Evolutionary conservation across 495 filamentous ascomycete species (phyloP).

Genomic region (Aspergillus ostianus): DNA sequence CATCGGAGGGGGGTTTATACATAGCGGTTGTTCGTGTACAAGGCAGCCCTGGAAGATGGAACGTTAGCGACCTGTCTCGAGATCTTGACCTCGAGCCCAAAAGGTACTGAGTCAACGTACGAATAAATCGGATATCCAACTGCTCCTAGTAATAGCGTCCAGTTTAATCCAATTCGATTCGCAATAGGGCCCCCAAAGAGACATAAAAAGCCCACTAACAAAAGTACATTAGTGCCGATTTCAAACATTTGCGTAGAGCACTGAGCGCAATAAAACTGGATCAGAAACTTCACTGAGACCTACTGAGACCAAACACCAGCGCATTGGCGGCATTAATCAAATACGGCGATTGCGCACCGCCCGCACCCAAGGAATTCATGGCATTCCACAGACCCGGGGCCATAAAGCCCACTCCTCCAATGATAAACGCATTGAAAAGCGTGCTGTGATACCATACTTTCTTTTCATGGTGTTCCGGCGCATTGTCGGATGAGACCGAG

Average conservation of each 20-base stretch:
- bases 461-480: conserved; percentile 12
- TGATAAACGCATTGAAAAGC: conserved; percentile 55
- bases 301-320: conserved; percentile 53
- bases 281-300: not conserved
- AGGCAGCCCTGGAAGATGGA: conserved; percentile 39
- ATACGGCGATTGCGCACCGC: conserved; percentile 56
- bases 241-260: not conserved
- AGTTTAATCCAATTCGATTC: conserved; percentile 58
- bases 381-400: conserved; percentile 48
- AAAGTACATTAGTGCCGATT: conserved; percentile 1
- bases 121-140: conserved; percentile 39
- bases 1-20: conserved; percentile 6
- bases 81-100: not conserved
- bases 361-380: conserved; percentile 68
- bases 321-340: conserved; percentile 65
- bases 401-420: conserved; percentile 38
- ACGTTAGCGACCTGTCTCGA: conserved; percentile 29
- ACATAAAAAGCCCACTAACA: conserved; percentile 56
- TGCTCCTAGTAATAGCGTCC: conserved; percentile 59
- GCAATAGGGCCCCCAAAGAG: conserved; percentile 53
- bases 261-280: not conserved
- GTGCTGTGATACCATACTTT: conserved; percentile 56
- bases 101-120: conserved; percentile 13
- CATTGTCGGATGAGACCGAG: conserved; percentile 14
- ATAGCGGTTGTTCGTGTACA: conserved; percentile 67